phyloP scores from a whole-genome alignment of 805 yeast genomes.

The Pichia cephalocereana region DNA sequence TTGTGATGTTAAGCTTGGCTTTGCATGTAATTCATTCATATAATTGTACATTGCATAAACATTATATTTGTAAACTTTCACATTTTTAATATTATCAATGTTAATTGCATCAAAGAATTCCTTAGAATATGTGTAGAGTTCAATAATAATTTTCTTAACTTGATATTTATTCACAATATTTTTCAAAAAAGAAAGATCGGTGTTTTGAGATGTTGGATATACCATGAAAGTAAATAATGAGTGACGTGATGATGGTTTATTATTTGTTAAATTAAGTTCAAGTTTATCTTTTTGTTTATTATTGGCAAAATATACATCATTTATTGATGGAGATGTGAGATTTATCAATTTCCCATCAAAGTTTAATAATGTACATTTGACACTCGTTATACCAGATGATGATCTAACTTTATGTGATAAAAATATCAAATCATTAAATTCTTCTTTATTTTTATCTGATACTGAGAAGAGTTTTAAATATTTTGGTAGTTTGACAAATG shows the following conservation, averaged over 20 bases:
- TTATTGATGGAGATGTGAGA: neutral
- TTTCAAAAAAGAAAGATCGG: slow-evolving; percentile 7
- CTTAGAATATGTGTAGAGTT: slow-evolving; percentile 3
- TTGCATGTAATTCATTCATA: neutral
- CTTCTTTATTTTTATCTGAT: slow-evolving; percentile 11
- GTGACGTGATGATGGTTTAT: neutral
- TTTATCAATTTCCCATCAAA: slow-evolving; percentile 1
- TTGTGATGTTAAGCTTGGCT: neutral
- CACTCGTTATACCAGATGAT: neutral
- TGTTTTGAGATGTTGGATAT: slow-evolving; percentile 8
- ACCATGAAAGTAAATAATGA: slow-evolving; percentile 2
- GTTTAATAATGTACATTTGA: neutral
- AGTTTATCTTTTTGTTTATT: neutral
- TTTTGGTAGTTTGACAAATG: slow-evolving; percentile 12
- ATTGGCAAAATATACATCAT: neutral
- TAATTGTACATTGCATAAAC: slow-evolving; percentile 1
- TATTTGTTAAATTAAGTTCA: neutral
- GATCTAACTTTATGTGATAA: slow-evolving; percentile 1
- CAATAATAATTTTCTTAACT: neutral
- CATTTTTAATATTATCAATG: neutral
- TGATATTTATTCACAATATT: neutral
- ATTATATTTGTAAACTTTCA: slow-evolving; percentile 3
- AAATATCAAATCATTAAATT: slow-evolving; percentile 12
- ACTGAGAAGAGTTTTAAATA: slow-evolving; percentile 12
- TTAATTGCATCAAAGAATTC: neutral